phyloP scores from a whole-genome alignment of 352 stramenopile species.

The Globisporangium ultimum region DNA sequence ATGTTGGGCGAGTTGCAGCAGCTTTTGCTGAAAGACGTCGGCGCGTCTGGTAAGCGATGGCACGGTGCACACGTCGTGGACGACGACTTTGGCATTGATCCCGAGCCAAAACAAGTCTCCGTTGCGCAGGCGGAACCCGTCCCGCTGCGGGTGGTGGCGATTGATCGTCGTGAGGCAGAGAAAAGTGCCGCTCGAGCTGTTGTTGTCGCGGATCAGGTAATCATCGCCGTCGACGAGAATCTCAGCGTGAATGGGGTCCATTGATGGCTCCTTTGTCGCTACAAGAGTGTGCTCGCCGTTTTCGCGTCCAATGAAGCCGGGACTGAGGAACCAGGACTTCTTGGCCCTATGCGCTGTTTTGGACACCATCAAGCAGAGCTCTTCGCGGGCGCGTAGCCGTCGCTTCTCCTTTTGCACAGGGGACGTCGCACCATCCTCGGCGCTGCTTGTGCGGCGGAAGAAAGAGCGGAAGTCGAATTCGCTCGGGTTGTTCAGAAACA shows the following conservation, averaged over 20 bases:
- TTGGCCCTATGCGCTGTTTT: slow-evolving; percentile 28
- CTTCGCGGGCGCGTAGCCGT: slow-evolving; percentile 42
- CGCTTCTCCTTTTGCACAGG: slow-evolving; percentile 14
- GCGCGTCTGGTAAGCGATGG: not conserved
- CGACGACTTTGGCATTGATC: slow-evolving; percentile 13
- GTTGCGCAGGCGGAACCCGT: slow-evolving; percentile 54
- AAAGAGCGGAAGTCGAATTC: slow-evolving; percentile 28
- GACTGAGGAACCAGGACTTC: slow-evolving; percentile 62
- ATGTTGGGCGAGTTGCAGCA: not conserved
- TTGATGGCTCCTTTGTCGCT: slow-evolving; percentile 50
- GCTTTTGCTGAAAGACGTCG: not conserved
- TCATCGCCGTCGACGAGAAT: slow-evolving; percentile 55
- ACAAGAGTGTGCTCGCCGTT: slow-evolving; percentile 40
- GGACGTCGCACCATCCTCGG: not conserved
- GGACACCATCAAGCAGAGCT: slow-evolving; percentile 49
- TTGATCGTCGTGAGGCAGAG: slow-evolving; percentile 69
- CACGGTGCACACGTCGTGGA: slow-evolving; percentile 23
- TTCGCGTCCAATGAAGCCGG: slow-evolving; percentile 61
- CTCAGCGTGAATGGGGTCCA: slow-evolving; percentile 67
- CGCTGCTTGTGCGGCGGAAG: slow-evolving; percentile 19
- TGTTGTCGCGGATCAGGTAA: slow-evolving; percentile 53
- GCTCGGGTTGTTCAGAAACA: slow-evolving; percentile 29
- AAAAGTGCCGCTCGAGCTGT: slow-evolving; percentile 49
- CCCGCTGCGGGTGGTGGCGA: slow-evolving; percentile 64
- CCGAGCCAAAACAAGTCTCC: slow-evolving; percentile 55